Conservation (phyloP, 345 rosid genomes). For the Rhodomyrtus tomentosa region DNA sequence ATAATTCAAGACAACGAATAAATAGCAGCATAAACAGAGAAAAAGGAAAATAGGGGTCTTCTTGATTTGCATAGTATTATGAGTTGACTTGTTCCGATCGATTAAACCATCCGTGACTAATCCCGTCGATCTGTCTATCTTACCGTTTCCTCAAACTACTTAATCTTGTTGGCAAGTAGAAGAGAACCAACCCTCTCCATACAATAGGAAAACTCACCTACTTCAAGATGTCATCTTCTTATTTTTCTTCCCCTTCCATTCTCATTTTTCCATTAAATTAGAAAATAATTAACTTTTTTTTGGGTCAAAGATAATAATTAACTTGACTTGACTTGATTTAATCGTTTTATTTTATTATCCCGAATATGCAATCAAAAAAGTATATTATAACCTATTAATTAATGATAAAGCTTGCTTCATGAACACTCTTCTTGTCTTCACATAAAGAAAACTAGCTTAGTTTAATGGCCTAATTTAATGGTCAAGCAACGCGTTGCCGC, state of each 20-base stretch:
- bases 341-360: neutral
- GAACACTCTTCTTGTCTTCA: neutral
- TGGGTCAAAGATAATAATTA: neutral
- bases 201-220: neutral
- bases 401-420: neutral
- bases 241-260: neutral
- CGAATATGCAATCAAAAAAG: neutral
- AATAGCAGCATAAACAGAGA: no score
- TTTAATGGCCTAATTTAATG: neutral
- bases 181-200: neutral
- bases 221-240: no score
- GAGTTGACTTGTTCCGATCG: neutral
- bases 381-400: neutral
- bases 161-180: neutral
- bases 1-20: neutral
- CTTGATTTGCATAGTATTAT: neutral
- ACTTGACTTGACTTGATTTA: neutral
- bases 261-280: neutral
- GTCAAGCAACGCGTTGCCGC: neutral
- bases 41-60: neutral
- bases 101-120: neutral
- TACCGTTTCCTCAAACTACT: neutral
- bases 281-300: no score
- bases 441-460: no score
- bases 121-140: neutral